Conservation (phyloP, 2,329 filamentous ascomycete genomes). For the Cryphonectria naterciae region DNA sequence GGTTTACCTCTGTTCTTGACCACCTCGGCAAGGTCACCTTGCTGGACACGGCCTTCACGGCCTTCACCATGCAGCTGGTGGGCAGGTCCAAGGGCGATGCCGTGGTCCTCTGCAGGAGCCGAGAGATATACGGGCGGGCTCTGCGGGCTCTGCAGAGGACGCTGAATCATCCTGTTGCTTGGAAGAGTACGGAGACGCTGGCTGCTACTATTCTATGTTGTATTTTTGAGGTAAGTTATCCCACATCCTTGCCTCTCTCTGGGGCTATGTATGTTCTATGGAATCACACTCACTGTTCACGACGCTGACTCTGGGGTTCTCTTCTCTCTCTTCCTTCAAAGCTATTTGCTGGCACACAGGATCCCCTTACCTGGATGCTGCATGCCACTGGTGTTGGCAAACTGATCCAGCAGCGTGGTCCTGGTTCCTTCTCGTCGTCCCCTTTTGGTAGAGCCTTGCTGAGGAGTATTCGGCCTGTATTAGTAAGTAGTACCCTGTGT, state of each 20-base stretch:
- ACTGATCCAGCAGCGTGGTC: conserved; percentile 46
- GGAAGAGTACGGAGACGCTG: conserved; percentile 46
- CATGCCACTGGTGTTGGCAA: conserved; percentile 44
- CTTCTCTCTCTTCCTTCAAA: conserved; percentile 23
- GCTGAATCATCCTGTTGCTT: conserved; percentile 43
- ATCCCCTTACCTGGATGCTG: conserved; percentile 43
- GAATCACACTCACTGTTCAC: too few species aligned
- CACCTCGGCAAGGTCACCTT: conserved; percentile 41
- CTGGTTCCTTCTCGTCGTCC: conserved; percentile 38
- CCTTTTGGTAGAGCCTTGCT: conserved; percentile 45
- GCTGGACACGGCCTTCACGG: conserved; percentile 45
- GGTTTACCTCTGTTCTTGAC: conserved; percentile 35
- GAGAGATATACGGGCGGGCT: conserved; percentile 44
- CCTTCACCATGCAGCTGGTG: conserved; percentile 43
- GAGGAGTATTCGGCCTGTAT: conserved; percentile 42
- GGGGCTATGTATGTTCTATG: too few species aligned
- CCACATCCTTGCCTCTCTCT: background rate
- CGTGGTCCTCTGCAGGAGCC: conserved; percentile 40
- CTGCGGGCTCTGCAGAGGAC: conserved; percentile 42
- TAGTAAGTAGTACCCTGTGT: conserved; percentile 37
- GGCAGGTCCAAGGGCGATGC: conserved; percentile 41
- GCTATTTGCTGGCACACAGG: conserved; percentile 48
- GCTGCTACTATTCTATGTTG: conserved; percentile 47
- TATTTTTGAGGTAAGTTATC: conserved; percentile 42
- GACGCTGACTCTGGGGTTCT: background rate